Evolutionary conservation across 495 filamentous ascomycete genomes (phyloP).

Genomic region (Xylaria venustula): DNA sequence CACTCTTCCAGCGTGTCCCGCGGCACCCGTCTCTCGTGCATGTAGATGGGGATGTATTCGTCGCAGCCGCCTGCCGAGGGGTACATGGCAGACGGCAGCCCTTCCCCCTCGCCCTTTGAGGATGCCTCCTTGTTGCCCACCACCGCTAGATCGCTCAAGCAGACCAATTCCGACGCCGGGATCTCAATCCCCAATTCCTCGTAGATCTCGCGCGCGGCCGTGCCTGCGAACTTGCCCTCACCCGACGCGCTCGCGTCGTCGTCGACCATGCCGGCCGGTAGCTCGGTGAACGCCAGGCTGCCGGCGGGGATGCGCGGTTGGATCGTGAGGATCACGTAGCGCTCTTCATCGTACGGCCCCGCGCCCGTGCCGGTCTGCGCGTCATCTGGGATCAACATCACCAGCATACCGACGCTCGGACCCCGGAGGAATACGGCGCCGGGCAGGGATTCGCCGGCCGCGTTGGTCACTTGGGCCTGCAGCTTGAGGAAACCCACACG

Average conservation of each 20-base stretch:
- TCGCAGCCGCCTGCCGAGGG: slow-evolving; percentile 80
- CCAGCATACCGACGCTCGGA: slow-evolving; percentile 78
- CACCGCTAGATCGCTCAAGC: slow-evolving; percentile 68
- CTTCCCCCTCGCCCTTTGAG: slow-evolving; percentile 37
- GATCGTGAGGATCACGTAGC: slow-evolving; percentile 73
- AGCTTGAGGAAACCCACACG: slow-evolving; percentile 80
- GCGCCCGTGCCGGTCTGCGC: slow-evolving; percentile 17
- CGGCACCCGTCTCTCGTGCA: slow-evolving; percentile 68
- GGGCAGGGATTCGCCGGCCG: slow-evolving; percentile 63
- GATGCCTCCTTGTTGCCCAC: slow-evolving; percentile 30
- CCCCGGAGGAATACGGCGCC: slow-evolving; percentile 79
- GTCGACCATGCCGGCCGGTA: slow-evolving; percentile 91
- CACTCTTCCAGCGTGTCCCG: slow-evolving; percentile 62
- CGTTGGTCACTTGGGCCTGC: slow-evolving; percentile 62
- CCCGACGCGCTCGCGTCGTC: slow-evolving; percentile 30
- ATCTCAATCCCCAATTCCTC: slow-evolving; percentile 74
- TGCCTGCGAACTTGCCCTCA: slow-evolving; percentile 66
- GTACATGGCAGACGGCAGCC: slow-evolving; percentile 64
- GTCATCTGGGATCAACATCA: slow-evolving; percentile 74
- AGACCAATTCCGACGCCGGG: slow-evolving; percentile 32
- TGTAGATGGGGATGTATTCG: slow-evolving; percentile 77
- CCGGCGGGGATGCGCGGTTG: slow-evolving; percentile 82
- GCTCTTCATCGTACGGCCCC: slow-evolving; percentile 45
- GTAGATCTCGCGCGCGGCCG: slow-evolving; percentile 76
- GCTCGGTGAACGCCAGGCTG: slow-evolving; percentile 70